Conservation (phyloP, 331 rosid species). For the Stylosanthes scabra region DNA sequence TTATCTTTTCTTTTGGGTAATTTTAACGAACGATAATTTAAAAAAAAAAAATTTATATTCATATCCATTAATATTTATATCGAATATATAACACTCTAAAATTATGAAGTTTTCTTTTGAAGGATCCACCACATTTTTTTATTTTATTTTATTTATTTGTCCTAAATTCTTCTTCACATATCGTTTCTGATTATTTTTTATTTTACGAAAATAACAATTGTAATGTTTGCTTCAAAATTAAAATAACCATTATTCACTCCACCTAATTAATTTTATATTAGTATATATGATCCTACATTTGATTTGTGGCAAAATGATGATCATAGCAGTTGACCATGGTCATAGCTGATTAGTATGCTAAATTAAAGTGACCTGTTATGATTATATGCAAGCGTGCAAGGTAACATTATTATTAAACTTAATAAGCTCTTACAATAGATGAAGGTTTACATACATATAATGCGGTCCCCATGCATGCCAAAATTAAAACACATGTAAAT, state of each 20-base stretch:
- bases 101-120: slow-evolving; percentile 28
- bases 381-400: slow-evolving; percentile 21
- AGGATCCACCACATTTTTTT: slow-evolving; percentile 47
- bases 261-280: neutral
- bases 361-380: slow-evolving; percentile 18
- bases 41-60: too few species aligned
- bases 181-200: too few species aligned
- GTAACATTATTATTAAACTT: slow-evolving; percentile 25
- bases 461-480: neutral
- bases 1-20: too few species aligned
- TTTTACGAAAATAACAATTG: too few species aligned
- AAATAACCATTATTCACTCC: too few species aligned
- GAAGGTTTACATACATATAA: slow-evolving; percentile 2
- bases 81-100: too few species aligned
- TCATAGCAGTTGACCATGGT: slow-evolving; percentile 49
- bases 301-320: slow-evolving; percentile 36
- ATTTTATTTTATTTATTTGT: slow-evolving; percentile 26
- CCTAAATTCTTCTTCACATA: too few species aligned
- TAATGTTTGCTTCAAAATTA: too few species aligned
- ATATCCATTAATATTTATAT: too few species aligned
- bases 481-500: too few species aligned
- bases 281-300: slow-evolving; percentile 14
- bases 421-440: neutral
- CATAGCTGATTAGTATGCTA: slow-evolving; percentile 24
- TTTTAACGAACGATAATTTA: too few species aligned